Evolutionary conservation across 345 rosid species (phyloP).

Genomic region (Eucalyptus albens): DNA sequence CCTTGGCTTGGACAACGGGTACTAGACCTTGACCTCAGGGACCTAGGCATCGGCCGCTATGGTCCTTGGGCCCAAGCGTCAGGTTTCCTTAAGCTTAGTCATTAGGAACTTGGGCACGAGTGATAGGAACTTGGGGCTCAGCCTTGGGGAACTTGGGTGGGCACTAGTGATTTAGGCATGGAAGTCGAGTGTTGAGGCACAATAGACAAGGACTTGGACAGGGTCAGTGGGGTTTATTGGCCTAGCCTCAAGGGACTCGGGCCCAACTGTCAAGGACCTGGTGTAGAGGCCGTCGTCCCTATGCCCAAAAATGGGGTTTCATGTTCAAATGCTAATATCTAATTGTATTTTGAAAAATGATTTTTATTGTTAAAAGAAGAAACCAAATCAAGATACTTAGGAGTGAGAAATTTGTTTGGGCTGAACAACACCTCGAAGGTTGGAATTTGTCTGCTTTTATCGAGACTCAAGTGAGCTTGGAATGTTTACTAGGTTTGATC

Average conservation of each 20-base stretch:
- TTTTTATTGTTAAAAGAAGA: not conserved
- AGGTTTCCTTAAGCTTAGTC: not conserved
- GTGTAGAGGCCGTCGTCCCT: not conserved
- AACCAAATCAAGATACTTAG: not conserved
- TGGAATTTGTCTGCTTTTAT: not conserved
- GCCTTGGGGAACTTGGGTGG: not conserved
- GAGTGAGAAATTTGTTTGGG: not conserved
- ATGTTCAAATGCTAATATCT: rapidly evolving
- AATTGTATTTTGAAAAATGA: not conserved
- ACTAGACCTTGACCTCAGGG: not conserved
- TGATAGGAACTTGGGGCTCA: not conserved
- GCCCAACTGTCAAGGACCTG: rapidly evolving
- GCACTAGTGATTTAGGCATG: not conserved
- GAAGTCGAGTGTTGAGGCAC: not conserved
- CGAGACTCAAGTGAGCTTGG: not conserved
- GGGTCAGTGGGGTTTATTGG: rapidly evolving
- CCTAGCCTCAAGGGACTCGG: not conserved
- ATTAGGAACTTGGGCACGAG: not conserved
- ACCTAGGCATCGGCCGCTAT: not conserved
- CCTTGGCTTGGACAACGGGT: not conserved
- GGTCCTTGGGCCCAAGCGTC: rapidly evolving
- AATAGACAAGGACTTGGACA: rapidly evolving
- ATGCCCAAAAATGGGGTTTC: not conserved
- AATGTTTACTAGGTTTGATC: not conserved
- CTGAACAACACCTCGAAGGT: not conserved